Evolutionary conservation across 2,329 filamentous ascomycete species (phyloP).

Genomic region (Triangularia setosa): DNA sequence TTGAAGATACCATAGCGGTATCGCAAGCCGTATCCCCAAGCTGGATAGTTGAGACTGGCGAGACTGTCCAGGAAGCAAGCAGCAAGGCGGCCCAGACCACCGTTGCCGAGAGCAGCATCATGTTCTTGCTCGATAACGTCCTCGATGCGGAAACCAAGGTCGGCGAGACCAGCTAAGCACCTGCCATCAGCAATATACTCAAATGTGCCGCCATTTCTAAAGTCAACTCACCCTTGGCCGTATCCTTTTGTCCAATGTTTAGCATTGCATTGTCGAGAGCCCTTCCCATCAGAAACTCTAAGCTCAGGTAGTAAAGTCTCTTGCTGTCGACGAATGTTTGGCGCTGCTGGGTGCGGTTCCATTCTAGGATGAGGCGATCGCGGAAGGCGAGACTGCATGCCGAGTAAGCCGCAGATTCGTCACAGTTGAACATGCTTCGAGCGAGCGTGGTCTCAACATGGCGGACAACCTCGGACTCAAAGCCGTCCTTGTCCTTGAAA

Average conservation of each 20-base stretch:
- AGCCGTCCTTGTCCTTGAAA: constrained; percentile 77
- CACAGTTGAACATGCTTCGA: constrained; percentile 96
- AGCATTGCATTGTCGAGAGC: constrained; percentile 98
- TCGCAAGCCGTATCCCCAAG: constrained; percentile 94
- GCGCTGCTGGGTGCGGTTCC: constrained; percentile 97
- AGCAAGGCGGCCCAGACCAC: constrained; percentile 87
- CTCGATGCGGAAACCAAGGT: constrained; percentile 95
- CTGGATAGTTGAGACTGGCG: constrained; percentile 89
- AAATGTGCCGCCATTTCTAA: not conserved
- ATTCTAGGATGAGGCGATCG: constrained; percentile 87
- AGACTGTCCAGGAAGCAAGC: constrained; percentile 97
- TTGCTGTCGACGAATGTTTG: constrained; percentile 90
- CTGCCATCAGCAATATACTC: not conserved
- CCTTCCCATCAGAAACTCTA: constrained; percentile 97
- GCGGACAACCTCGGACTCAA: constrained; percentile 80
- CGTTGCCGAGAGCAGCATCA: constrained; percentile 93
- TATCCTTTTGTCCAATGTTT: constrained; percentile 83
- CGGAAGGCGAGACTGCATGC: constrained; percentile 89
- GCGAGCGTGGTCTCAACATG: constrained; percentile 97
- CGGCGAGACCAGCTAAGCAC: constrained; percentile 67
- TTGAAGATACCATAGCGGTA: constrained; percentile 99
- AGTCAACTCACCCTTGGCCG: constrained; percentile 63
- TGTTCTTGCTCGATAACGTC: constrained; percentile 94
- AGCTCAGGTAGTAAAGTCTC: constrained; percentile 92
- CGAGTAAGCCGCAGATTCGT: constrained; percentile 88